These are phyloP conservation scores for Elongisporangium prolatum DNA, from an alignment of 352 stramenopile species.

Conservation along the genomic window DNA sequence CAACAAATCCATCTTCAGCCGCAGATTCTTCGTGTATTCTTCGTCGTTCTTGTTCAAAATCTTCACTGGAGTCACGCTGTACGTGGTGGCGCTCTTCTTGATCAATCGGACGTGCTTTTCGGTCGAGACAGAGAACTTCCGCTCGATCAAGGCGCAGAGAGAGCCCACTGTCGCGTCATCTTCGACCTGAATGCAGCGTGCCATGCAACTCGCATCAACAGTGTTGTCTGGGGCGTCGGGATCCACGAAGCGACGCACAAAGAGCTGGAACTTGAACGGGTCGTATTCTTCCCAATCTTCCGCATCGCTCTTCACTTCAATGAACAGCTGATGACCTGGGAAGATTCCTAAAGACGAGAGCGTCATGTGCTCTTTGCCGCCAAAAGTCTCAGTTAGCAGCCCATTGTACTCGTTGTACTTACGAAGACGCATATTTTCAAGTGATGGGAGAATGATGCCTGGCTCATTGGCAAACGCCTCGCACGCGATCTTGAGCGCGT, in stretches of 20 bases:
- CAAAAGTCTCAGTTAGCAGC: slow-evolving; percentile 58
- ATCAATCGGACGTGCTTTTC: slow-evolving; percentile 49
- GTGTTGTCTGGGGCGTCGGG: slow-evolving; percentile 7
- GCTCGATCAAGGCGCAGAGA: slow-evolving; percentile 37
- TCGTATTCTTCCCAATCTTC: slow-evolving; percentile 69
- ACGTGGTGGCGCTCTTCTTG: slow-evolving; percentile 62
- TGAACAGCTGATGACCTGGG: slow-evolving; percentile 62
- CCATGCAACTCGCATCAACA: slow-evolving; percentile 19
- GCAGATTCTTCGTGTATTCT: slow-evolving; percentile 29
- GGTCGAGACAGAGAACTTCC: slow-evolving; percentile 45
- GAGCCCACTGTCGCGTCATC: slow-evolving; percentile 50
- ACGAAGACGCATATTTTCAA: slow-evolving; percentile 58
- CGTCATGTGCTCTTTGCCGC: slow-evolving; percentile 45
- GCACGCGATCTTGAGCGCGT: slow-evolving; percentile 36
- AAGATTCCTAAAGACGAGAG: slow-evolving; percentile 61
- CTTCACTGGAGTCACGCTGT: slow-evolving; percentile 58
- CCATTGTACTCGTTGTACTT: slow-evolving; percentile 79
- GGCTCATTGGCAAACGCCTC: slow-evolving; percentile 61
- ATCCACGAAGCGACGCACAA: slow-evolving; percentile 54
- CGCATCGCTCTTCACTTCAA: slow-evolving; percentile 56
- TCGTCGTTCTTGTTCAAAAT: slow-evolving; percentile 56
- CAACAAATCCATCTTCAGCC: slow-evolving; percentile 58
- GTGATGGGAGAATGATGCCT: slow-evolving; percentile 34
- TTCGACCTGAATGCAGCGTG: slow-evolving; percentile 57
- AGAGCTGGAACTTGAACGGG: slow-evolving; percentile 62